These are phyloP conservation scores for Talaromyces sp. DNA, from an alignment of 2,329 filamentous ascomycete genomes.

Conservation along the genomic window DNA sequence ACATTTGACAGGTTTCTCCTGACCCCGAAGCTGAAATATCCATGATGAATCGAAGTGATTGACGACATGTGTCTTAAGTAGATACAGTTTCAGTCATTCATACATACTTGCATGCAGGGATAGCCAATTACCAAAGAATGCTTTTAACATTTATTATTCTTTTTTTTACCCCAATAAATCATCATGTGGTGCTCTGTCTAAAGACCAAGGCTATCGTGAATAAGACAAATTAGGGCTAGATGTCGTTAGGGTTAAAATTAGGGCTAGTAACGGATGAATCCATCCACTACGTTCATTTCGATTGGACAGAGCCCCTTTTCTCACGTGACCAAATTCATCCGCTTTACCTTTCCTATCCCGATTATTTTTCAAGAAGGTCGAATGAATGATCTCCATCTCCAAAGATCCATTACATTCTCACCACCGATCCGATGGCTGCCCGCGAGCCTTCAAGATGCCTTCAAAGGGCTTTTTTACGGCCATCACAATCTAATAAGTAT, in stretches of 20 bases:
- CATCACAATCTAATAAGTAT: conserved; percentile 32
- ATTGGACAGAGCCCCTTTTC: background rate
- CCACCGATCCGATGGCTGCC: conserved; percentile 35
- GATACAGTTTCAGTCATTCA: too few relatives aligned
- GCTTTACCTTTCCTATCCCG: conserved; percentile 3
- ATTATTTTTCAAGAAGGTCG: background rate
- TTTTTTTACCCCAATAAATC: background rate
- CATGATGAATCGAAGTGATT: background rate
- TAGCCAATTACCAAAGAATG: background rate
- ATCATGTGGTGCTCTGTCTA: background rate
- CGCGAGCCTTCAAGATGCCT: conserved; percentile 42
- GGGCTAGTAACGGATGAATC: background rate
- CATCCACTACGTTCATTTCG: background rate
- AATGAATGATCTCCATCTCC: background rate
- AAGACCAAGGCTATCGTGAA: background rate
- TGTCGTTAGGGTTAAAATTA: background rate
- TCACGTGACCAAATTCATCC: background rate
- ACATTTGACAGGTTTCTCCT: background rate
- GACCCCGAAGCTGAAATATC: background rate
- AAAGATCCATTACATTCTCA: background rate
- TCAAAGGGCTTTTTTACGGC: conserved; percentile 39
- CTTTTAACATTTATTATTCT: background rate
- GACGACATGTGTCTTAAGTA: too few relatives aligned
- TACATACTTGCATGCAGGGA: background rate
- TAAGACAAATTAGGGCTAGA: background rate